Conservation (phyloP, 1,284 basidiomycete species). For the Athelia psychrophila region DNA sequence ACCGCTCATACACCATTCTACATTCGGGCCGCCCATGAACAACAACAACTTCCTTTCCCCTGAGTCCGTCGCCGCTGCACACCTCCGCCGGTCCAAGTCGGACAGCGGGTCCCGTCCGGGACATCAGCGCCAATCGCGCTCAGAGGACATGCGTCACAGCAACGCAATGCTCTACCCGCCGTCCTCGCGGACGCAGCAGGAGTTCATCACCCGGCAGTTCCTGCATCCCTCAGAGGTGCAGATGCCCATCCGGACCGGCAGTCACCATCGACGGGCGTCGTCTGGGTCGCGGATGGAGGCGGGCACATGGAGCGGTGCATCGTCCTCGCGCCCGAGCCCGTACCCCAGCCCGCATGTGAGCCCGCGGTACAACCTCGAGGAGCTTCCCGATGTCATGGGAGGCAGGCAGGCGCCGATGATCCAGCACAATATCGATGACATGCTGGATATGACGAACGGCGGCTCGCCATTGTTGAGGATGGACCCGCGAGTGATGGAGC, state of each 20-base stretch:
- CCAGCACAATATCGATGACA: slow-evolving; percentile 8
- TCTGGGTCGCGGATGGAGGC: slow-evolving; percentile 51
- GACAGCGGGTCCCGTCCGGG: slow-evolving; percentile 40
- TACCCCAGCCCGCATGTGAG: slow-evolving; percentile 61
- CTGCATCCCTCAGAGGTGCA: slow-evolving; percentile 38
- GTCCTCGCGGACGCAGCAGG: slow-evolving; percentile 29
- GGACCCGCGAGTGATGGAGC: slow-evolving; percentile 4
- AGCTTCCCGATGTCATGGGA: slow-evolving; percentile 11
- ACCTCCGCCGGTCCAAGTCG: slow-evolving; percentile 48
- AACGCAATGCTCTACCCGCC: slow-evolving; percentile 35
- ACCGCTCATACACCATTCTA: slow-evolving; percentile 21
- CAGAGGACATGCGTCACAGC: slow-evolving; percentile 42
- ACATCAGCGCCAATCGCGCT: slow-evolving; percentile 47
- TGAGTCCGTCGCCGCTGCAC: slow-evolving; percentile 24
- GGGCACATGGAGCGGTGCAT: slow-evolving; percentile 20
- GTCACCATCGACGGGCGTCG: slow-evolving; percentile 58
- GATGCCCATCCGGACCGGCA: slow-evolving; percentile 29
- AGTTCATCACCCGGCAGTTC: slow-evolving; percentile 45
- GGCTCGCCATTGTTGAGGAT: neutral
- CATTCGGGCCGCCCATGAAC: slow-evolving; percentile 19
- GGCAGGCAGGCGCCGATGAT: slow-evolving; percentile 4
- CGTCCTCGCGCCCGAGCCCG: slow-evolving; percentile 38
- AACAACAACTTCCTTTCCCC: slow-evolving; percentile 44
- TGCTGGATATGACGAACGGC: slow-evolving; percentile 5
- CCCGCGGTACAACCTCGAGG: slow-evolving; percentile 10